Base-by-base conservation (phyloP, 345 rosid species). In the Orychophragmus violaceus region DNA sequence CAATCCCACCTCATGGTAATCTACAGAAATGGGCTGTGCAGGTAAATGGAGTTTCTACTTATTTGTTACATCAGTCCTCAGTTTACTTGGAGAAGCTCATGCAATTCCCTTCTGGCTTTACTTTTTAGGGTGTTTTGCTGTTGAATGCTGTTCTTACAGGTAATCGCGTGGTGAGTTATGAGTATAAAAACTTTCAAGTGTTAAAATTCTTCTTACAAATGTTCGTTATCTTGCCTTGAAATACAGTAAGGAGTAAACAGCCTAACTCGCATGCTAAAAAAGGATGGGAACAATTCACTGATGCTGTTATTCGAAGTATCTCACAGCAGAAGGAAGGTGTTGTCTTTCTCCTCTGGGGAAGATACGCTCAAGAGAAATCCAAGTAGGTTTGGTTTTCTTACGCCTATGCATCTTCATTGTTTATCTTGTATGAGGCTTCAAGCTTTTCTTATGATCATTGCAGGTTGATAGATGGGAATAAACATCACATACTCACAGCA, bases 271-370 rank as follows among this genome's bases (percentile, higher is more conserved):
- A 94, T 76, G 90, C 96, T 28, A 90, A 84, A 82, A 88, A 88
- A 84, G 99, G 99, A 72, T 94, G 99, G 99, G 99, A 94, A 64
- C 95, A 84, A 45, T 94, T 90, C 61, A 94, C 97, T 22, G 95
- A 94, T 77, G 90, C 97, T 68, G 85, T 87, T 39, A 94, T 94
- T 58, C 84, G 64, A 76, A 83, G 87, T 10, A 76, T 94, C 55
- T 94, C 97, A 56, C 83, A 76, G 68, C 79, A 83, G 74, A 90
- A 82, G 86, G 79, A 94, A 81, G 99, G 97, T 76, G 95, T 94
- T 52, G 81, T 94, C 24, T 94, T 94, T 70, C 88, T 94, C 37
- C 95, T 94, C 5, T 94, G 97, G 99, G 99, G 96, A 52, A 94
- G 80, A 79, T 90, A 82, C 73, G 99, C 97, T 66, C 90, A 83